Conservation (phyloP, 768 basidiomycete species). For the Mycena vulgaris region DNA sequence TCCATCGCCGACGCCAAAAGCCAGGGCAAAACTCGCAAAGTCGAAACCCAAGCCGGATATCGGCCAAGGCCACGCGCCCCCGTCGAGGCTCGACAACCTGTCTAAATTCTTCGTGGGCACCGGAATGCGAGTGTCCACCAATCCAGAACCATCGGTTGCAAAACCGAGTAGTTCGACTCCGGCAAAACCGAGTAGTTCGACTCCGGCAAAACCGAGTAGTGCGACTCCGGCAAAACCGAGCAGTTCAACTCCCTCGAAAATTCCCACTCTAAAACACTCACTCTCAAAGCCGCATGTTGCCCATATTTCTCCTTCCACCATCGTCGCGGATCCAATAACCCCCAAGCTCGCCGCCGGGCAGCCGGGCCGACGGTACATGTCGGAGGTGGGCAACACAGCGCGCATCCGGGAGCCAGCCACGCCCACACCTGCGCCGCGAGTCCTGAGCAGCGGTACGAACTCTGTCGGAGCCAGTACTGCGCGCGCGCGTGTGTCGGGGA, state of each 20-base stretch:
- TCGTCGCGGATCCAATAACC: conserved; percentile 16
- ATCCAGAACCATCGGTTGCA: conserved; percentile 13
- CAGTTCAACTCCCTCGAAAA: conserved; percentile 30
- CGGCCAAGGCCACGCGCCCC: conserved; percentile 21
- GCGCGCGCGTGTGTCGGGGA: conserved; percentile 23
- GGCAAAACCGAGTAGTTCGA: neutral
- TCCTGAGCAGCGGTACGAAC: conserved; percentile 23
- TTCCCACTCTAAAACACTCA: conserved; percentile 32
- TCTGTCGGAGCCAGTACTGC: conserved; percentile 17
- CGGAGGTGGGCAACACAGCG: conserved; percentile 36
- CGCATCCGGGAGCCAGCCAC: conserved; percentile 23
- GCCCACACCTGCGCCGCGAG: conserved; percentile 16
- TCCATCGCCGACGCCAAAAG: conserved; percentile 20
- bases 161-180: neutral
- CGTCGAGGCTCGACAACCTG: conserved; percentile 26
- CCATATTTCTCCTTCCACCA: conserved; percentile 35
- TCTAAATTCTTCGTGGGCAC: conserved; percentile 39
- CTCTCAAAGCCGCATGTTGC: conserved; percentile 25
- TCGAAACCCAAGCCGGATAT: conserved; percentile 24
- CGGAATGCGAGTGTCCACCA: conserved; percentile 32
- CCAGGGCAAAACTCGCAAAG: conserved; percentile 9
- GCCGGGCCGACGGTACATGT: conserved; percentile 30
- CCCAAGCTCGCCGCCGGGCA: conserved; percentile 13
- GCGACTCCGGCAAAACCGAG: neutral
- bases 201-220: neutral